Base-by-base conservation (phyloP, 106 monocot genomes). In the Dioscorea alata region DNA sequence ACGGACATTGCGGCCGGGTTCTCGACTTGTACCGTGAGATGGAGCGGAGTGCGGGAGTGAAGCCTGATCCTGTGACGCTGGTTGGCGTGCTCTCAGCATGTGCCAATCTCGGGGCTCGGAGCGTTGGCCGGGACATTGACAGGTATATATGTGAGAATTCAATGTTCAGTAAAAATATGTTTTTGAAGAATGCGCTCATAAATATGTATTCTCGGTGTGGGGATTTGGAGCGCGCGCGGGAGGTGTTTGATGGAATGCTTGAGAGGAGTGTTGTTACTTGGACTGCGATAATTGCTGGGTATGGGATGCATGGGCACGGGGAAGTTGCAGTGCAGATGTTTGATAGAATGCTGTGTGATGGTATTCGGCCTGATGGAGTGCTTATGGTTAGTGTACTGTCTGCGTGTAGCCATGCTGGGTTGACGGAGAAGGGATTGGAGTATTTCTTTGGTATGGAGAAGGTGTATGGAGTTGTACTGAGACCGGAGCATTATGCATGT, bases 191-290 rank as follows among this genome's bases (percentile, higher is more conserved):
- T 17, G 84, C 84, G 0, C 77, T 93, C 28, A 76, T 93, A 19
- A 93, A 80, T 51, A 79, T 93, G 83, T 83, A 93, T 32, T 83
- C 79, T 6, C 70, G 88, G 16, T 93, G 93, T 17, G 93, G 88
- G 8, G 56, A 84, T 50, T 63, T 93, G 58, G 15, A 22, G 1
- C 71, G 60, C 0, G 93, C 88, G 4, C 60, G 71, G n/a, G 34
- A 79, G 69, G 50, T 89, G 12, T 93, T 93, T 21, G 79, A 84
- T 23, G 61, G 13, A 51, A 93, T 89, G 83, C 59, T 74, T 12
- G 66, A 73, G 7, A 82, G 64, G 53, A 93, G 63, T 23, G 60
- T 89, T n/a, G 80, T 93, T 10, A 79, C 93, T 4, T 93, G 89
- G 88, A 93, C 93, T 0, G 84, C 82, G 4, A 76, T 93, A 19